A percentile compares a stretch with the other conserved stretches of the same genome.
These are phyloP conservation scores for Laburnicola sp. DNA, from an alignment of 2,329 filamentous ascomycete species.

Conservation along the genomic window DNA sequence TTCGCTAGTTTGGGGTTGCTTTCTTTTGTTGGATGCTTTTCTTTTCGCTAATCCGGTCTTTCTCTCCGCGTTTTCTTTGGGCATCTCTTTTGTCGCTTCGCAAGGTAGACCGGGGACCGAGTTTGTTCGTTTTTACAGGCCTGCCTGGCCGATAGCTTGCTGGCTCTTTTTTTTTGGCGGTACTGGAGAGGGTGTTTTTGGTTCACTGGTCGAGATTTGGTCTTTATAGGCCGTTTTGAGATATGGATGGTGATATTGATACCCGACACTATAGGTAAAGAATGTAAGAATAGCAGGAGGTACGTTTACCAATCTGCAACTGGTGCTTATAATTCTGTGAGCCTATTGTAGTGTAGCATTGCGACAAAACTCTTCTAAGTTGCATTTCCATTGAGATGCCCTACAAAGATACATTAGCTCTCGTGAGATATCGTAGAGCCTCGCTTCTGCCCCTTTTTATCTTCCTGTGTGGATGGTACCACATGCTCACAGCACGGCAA, in stretches of 20 bases:
- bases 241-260: background rate
- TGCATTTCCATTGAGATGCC: background rate
- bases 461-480: background rate
- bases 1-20: background rate
- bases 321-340: too few relatives aligned
- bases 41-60: background rate
- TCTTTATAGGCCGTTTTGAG: background rate
- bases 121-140: constrained; percentile 2
- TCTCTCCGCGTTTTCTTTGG: background rate
- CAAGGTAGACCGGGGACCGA: background rate
- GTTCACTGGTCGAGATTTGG: background rate
- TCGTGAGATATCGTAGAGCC: background rate
- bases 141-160: background rate
- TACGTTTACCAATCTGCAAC: background rate
- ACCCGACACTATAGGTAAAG: background rate
- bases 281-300: background rate
- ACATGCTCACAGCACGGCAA: constrained; percentile 61
- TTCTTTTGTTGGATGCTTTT: background rate
- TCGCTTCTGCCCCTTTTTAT: background rate
- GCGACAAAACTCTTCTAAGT: background rate
- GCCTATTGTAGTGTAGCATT: too few relatives aligned
- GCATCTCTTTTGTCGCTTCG: background rate
- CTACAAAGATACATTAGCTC: background rate
- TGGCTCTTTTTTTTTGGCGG: background rate
- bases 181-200: background rate